Conservation (phyloP, 2,329 filamentous ascomycete genomes). For the Claviceps digitariae region DNA sequence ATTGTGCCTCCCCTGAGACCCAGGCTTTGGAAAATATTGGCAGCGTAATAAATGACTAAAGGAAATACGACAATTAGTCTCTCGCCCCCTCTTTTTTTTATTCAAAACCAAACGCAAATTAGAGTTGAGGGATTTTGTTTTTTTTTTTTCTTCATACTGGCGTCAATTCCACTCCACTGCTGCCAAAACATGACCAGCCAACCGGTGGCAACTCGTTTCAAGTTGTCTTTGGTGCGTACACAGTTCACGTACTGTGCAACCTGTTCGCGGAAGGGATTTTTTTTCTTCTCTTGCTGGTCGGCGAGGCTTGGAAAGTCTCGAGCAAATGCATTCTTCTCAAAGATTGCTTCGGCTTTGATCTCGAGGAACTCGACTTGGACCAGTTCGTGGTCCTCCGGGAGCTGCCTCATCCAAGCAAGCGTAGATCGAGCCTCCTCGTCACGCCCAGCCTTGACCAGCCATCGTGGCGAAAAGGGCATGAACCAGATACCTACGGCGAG, state of each 20-base stretch:
- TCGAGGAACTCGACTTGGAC: slow-evolving; percentile 68
- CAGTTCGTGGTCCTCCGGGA: slow-evolving; percentile 48
- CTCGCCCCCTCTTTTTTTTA: no score
- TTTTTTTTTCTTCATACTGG: background rate
- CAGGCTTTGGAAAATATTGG: slow-evolving; percentile 50
- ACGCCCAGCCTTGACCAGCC: slow-evolving; percentile 58
- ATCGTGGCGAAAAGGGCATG: slow-evolving; percentile 68
- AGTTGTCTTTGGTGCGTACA: slow-evolving; percentile 34
- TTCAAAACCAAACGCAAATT: background rate
- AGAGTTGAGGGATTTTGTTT: background rate
- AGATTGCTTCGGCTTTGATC: slow-evolving; percentile 65
- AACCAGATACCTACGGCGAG: slow-evolving; percentile 55
- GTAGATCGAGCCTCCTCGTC: slow-evolving; percentile 47
- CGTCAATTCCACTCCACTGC: slow-evolving; percentile 21
- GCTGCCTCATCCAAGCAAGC: slow-evolving; percentile 49
- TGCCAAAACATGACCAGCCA: slow-evolving; percentile 38
- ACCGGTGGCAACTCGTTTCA: slow-evolving; percentile 51
- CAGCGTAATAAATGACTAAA: slow-evolving; percentile 28
- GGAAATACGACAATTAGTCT: no score
- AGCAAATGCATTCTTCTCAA: slow-evolving; percentile 57
- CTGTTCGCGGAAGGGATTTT: slow-evolving; percentile 28
- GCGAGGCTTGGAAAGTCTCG: slow-evolving; percentile 39
- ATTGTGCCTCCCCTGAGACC: slow-evolving; percentile 38
- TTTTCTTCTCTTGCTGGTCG: slow-evolving; percentile 18
- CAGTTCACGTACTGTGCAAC: slow-evolving; percentile 36